Percentiles rank a stretch among this genome's conserved stretches.
Conservation (phyloP, 441 rosid genomes). For the Arabidopsis lyrata region DNA sequence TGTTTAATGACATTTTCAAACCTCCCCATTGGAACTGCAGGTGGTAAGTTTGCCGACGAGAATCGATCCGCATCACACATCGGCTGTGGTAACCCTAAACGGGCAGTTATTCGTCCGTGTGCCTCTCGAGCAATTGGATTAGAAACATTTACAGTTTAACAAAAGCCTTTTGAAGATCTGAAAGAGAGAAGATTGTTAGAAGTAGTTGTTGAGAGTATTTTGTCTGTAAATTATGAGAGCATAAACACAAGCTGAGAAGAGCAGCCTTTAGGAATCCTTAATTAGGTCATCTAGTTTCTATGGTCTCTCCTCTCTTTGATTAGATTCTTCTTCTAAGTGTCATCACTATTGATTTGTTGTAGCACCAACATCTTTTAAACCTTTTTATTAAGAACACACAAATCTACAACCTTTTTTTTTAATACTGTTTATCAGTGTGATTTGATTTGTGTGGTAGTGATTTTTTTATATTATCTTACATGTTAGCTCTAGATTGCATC, state of each 20-base stretch:
- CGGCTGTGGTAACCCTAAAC: slow-evolving; percentile 93
- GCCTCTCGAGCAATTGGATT: slow-evolving; percentile 69
- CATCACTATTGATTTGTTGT: slow-evolving; percentile 33
- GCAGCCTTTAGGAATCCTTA: slow-evolving; percentile 35
- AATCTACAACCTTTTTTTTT: neutral
- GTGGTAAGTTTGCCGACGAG: slow-evolving; percentile 87
- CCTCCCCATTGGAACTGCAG: slow-evolving; percentile 45
- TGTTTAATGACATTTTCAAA: neutral
- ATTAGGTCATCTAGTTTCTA: slow-evolving; percentile 41
- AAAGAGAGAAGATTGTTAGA: slow-evolving; percentile 37
- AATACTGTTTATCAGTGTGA: neutral
- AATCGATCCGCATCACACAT: slow-evolving; percentile 92
- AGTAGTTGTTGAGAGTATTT: slow-evolving; percentile 39
- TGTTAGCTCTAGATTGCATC: neutral
- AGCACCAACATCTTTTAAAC: slow-evolving; percentile 20
- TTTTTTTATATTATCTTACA: neutral
- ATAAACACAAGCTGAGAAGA: slow-evolving; percentile 29
- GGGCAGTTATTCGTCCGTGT: slow-evolving; percentile 95
- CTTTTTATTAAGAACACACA: neutral
- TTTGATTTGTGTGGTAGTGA: neutral
- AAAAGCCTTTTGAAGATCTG: slow-evolving; percentile 31
- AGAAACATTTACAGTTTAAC: slow-evolving; percentile 42
- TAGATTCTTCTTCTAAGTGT: slow-evolving; percentile 27
- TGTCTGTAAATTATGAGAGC: slow-evolving; percentile 47
- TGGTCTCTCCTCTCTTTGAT: slow-evolving; percentile 36